Base-by-base conservation (phyloP, 805 yeast genomes). In the Candida boleticola region DNA sequence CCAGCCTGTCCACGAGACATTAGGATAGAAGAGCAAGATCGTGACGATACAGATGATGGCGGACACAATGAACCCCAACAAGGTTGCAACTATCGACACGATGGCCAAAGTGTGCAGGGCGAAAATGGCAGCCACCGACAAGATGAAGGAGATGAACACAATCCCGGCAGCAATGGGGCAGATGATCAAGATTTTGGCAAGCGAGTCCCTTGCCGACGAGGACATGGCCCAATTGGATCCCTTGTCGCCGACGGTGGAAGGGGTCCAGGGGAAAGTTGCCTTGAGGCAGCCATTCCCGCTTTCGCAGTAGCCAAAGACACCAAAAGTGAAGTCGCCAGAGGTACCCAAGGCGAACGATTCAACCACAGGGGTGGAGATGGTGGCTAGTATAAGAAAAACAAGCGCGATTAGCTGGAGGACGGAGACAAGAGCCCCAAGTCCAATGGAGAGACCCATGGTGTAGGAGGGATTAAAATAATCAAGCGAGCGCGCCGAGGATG, bases 1-100 rank as follows among this genome's bases (percentile, higher is more conserved):
- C 90, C 92, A 85, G 6, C 82, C 72, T n/a, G 81, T 72, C 90
- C 90, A 85, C 5, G 71, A 62, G 14, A 83, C 70, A 46, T 81
- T 67, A 6, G 93, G 93, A 51, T 70, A 75, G 57, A 82, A 85
- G 13, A 79, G 63, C 38, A 86, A 52, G 29, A 84, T 71, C 0
- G 69, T 66, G 22, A 81, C 73, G 9, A 85, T 61, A 41, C 84
- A 77, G 19, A 75, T 62, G 31, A 84, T 48, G 1, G 83, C 73
- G 7, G 87, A 63, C 9, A 75, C 68, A 13, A 80, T 46, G 55
- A 83, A 81, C 0, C 82, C 68, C 9, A 84, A 32, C 19, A 77
- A 46, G 14, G 76, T 55, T 32, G 78, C 56, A 1, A 77, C 49
- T 23, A 82, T 58, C 21, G 77, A 68, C 29, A 79, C 36, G 6